Evolutionary conservation across 225 moss, liverwort and hornwort species (phyloP).

Genomic region (Takakia lepidozioides): DNA sequence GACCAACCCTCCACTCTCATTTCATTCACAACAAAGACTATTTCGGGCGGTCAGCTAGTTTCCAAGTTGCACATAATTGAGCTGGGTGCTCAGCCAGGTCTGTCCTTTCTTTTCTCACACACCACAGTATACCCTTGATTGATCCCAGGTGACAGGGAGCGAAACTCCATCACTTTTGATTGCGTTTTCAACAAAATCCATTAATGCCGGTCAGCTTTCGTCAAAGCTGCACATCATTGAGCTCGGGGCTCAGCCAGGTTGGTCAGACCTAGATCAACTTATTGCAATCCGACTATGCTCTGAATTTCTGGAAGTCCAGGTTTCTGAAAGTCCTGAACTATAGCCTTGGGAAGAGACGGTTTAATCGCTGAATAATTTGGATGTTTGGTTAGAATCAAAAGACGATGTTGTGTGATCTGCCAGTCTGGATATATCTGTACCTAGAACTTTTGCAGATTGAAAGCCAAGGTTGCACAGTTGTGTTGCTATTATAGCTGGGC

Average conservation of each 20-base stretch:
- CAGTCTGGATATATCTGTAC: no score
- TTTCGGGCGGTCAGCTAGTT: slow-evolving; percentile 24
- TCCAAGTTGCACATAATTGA: slow-evolving; percentile 33
- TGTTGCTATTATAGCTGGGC: no score
- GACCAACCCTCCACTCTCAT: slow-evolving; percentile 20
- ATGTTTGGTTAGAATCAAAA: no score
- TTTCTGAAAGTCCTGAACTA: no score
- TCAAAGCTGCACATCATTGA: slow-evolving; percentile 96
- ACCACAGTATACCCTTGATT: slow-evolving; percentile 13
- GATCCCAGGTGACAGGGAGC: slow-evolving; percentile 76
- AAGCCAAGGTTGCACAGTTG: no score
- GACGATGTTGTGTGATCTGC: no score
- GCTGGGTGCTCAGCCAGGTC: slow-evolving; percentile 38
- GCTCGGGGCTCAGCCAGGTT: slow-evolving; percentile 92
- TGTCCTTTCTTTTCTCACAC: slow-evolving; percentile 11
- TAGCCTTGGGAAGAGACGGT: no score
- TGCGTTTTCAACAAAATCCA: slow-evolving; percentile 82
- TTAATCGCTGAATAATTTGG: no score
- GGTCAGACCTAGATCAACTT: slow-evolving; percentile 22
- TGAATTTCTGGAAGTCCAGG: no score
- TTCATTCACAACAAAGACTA: slow-evolving; percentile 23
- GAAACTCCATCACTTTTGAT: slow-evolving; percentile 69
- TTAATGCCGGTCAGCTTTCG: slow-evolving; percentile 81
- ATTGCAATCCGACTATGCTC: no score
- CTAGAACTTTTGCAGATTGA: no score